These are phyloP conservation scores for Noccaea bulbosa DNA, from an alignment of 345 rosid genomes.

Conservation along the genomic window DNA sequence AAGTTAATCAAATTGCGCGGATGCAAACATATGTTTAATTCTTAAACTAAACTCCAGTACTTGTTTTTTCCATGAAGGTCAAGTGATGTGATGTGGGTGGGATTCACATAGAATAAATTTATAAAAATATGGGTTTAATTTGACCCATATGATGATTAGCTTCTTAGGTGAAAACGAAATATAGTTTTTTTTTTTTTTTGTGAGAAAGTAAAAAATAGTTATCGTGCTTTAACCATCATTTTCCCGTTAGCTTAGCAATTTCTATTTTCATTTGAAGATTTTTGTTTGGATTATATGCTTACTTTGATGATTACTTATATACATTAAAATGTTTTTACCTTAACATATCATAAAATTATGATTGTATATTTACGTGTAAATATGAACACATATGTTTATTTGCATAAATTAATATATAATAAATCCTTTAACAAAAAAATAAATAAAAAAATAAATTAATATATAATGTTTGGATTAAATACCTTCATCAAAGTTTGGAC, in stretches of 20 bases:
- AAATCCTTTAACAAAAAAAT: too few species aligned
- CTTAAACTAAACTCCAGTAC: background rate
- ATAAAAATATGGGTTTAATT: conserved; percentile 10
- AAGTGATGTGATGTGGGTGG: conserved; percentile 40
- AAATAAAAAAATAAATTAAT: too few species aligned
- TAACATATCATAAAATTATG: too few species aligned
- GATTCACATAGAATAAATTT: conserved; percentile 4
- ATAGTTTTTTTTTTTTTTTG: background rate
- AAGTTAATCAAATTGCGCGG: conserved; percentile 27
- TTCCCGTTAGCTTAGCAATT: background rate
- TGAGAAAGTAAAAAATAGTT: background rate
- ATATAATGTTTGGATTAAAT: background rate
- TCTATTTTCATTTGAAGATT: background rate
- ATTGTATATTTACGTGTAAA: background rate
- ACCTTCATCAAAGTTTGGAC: background rate
- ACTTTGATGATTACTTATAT: background rate
- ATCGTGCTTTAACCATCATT: background rate
- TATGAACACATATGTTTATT: background rate
- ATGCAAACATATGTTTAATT: conserved; percentile 19
- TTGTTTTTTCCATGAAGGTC: conserved; percentile 7
- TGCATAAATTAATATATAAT: too few species aligned
- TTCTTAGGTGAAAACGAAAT: conserved; percentile 7
- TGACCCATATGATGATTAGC: conserved; percentile 20
- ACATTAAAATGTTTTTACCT: background rate
- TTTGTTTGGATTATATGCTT: background rate